phyloP scores from a whole-genome alignment of 139 green algal species.

The Tetraselmis striata region DNA sequence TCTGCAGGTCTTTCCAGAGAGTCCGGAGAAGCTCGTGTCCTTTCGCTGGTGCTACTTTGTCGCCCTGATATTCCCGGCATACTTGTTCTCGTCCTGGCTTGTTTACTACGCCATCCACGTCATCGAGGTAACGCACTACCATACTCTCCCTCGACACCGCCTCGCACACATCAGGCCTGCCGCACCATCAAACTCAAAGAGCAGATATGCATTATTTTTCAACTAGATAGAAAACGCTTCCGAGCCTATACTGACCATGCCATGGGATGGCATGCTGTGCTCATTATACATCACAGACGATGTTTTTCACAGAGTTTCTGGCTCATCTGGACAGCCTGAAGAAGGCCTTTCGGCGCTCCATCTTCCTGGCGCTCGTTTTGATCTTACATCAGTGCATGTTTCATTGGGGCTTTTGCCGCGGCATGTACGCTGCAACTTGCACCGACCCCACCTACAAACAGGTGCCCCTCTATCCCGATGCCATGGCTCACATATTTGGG shows the following conservation, averaged over 20 bases:
- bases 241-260: no score
- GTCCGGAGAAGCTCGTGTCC: not conserved
- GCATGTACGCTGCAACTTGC: not conserved
- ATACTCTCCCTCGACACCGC: no score
- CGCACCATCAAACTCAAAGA: not conserved
- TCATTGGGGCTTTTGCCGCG: not conserved
- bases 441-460: not conserved
- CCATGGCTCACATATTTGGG: not conserved
- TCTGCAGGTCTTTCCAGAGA: not conserved
- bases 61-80: not conserved
- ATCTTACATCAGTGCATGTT: not conserved
- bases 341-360: not conserved
- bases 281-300: not conserved
- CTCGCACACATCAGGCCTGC: no score
- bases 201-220: not conserved
- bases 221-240: not conserved
- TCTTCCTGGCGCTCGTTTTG: not conserved
- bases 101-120: not conserved
- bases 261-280: no score
- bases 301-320: not conserved
- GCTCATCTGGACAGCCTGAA: not conserved
- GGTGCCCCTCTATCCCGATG: not conserved
- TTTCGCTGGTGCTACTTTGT: not conserved
- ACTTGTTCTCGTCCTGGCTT: not conserved
- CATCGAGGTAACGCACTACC: no score